Evolutionary conservation across 2,329 filamentous ascomycete genomes (phyloP).

Genomic region (Gaeumannomyces sp.): DNA sequence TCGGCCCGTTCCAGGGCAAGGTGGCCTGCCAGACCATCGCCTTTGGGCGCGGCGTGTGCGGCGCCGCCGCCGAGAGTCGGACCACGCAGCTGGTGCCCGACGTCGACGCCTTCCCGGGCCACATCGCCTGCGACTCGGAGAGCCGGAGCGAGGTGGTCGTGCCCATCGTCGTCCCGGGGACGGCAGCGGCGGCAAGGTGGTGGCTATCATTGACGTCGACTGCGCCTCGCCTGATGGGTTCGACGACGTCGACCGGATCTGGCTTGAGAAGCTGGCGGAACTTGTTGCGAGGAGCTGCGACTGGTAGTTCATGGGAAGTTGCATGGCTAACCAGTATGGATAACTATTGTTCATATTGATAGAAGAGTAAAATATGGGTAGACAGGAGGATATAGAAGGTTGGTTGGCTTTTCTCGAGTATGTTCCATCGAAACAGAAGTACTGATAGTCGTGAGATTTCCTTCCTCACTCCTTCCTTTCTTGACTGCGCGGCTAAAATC

Average conservation of each 20-base stretch:
- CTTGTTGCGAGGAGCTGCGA: conserved; percentile 57
- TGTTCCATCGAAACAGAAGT: no score
- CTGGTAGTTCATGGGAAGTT: conserved; percentile 39
- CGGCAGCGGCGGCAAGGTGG: conserved; percentile 22
- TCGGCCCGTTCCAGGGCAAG: conserved; percentile 76
- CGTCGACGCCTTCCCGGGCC: conserved; percentile 69
- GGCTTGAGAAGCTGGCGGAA: conserved; percentile 59
- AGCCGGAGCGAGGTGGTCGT: conserved; percentile 79
- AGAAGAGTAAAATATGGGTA: no score
- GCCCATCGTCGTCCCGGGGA: conserved; percentile 47
- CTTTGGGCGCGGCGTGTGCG: conserved; percentile 71
- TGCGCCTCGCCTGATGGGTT: conserved; percentile 64
- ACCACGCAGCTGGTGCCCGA: conserved; percentile 62
- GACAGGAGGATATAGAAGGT: no score
- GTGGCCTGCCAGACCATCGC: conserved; percentile 72
- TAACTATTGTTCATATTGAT: no score
- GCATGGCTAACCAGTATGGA: not conserved
- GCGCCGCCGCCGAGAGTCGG: conserved; percentile 54
- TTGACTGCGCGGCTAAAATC: no score
- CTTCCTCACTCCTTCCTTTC: no score
- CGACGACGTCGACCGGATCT: conserved; percentile 57
- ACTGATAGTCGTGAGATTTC: no score
- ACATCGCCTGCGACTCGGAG: conserved; percentile 75
- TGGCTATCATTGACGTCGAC: conserved; percentile 73
- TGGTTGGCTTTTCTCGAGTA: no score